Evolutionary conservation across 2,329 filamentous ascomycete species (phyloP).

Genomic region (Neurospora sp.): DNA sequence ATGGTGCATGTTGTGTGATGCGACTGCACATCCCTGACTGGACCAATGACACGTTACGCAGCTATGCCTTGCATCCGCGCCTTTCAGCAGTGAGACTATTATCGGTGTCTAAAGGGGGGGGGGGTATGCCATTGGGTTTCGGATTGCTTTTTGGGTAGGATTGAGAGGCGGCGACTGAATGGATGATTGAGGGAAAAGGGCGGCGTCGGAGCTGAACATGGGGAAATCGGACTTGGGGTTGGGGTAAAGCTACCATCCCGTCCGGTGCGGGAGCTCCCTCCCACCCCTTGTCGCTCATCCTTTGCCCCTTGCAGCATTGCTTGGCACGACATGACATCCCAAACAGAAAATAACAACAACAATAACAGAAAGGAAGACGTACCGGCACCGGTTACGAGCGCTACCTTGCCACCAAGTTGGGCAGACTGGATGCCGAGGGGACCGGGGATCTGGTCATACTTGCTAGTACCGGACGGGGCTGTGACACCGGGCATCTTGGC

Average conservation of each 20-base stretch:
- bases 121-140: not conserved
- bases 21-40: not conserved
- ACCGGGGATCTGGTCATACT: constrained; percentile 24
- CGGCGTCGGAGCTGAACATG: not conserved
- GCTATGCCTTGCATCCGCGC: not conserved
- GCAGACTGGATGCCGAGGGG: constrained; percentile 22
- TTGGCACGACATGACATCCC: not conserved
- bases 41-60: not conserved
- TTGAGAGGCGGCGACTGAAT: not conserved
- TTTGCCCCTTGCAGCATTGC: not conserved
- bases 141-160: not conserved
- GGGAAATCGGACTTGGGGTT: constrained; percentile 14
- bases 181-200: not conserved
- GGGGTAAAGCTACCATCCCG: constrained; percentile 16
- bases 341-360: not conserved
- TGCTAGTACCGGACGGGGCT: constrained; percentile 13
- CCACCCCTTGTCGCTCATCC: not conserved
- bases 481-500: constrained; percentile 16
- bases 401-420: constrained; percentile 16
- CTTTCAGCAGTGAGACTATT: not conserved
- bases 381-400: constrained; percentile 24
- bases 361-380: constrained; percentile 6
- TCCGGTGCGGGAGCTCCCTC: constrained; percentile 5
- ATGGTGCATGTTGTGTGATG: not conserved
- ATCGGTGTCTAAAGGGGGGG: not conserved